Conservation (phyloP, 2,329 filamentous ascomycete genomes). For the Colletotrichum sublineola region DNA sequence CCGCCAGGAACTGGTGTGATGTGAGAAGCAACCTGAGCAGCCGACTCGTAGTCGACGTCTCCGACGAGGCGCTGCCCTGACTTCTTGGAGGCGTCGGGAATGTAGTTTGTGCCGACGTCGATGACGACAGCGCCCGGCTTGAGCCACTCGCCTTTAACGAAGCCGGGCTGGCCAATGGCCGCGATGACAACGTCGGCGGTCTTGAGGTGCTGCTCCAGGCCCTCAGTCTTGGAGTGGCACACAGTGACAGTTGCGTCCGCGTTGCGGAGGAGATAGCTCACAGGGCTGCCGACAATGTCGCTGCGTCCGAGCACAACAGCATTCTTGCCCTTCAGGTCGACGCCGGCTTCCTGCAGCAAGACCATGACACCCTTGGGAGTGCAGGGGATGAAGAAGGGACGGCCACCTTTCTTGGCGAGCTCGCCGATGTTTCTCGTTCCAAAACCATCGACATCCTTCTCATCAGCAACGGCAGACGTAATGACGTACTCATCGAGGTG, state of each 20-base stretch:
- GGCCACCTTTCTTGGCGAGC: conserved; percentile 93
- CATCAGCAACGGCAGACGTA: conserved; percentile 89
- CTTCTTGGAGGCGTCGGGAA: conserved; percentile 89
- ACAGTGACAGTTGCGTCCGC: conserved; percentile 97
- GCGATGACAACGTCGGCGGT: conserved; percentile 90
- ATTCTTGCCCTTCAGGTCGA: conserved; percentile 89
- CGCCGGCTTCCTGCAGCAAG: conserved; percentile 84
- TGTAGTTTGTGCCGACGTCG: conserved; percentile 97
- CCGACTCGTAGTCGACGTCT: conserved; percentile 92
- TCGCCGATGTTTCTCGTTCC: conserved; percentile 95
- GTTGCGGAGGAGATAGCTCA: conserved; percentile 95
- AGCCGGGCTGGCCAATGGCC: conserved; percentile 88
- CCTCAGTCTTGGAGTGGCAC: conserved; percentile 89
- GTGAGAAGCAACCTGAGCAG: conserved; percentile 85
- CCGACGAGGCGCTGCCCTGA: conserved; percentile 93
- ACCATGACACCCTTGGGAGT: conserved; percentile 98
- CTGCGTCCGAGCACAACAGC: conserved; percentile 95
- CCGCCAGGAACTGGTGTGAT: conserved; percentile 98
- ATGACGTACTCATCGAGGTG: conserved; percentile 91
- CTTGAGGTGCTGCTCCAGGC: conserved; percentile 81
- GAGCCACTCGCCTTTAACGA: conserved; percentile 95
- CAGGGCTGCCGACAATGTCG: conserved; percentile 96
- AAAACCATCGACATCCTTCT: conserved; percentile 99
- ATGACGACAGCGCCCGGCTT: conserved; percentile 97
- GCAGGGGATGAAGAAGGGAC: conserved; percentile 91